Conservation (phyloP, 1,284 basidiomycete genomes). For the Ganoderma multipileum region DNA sequence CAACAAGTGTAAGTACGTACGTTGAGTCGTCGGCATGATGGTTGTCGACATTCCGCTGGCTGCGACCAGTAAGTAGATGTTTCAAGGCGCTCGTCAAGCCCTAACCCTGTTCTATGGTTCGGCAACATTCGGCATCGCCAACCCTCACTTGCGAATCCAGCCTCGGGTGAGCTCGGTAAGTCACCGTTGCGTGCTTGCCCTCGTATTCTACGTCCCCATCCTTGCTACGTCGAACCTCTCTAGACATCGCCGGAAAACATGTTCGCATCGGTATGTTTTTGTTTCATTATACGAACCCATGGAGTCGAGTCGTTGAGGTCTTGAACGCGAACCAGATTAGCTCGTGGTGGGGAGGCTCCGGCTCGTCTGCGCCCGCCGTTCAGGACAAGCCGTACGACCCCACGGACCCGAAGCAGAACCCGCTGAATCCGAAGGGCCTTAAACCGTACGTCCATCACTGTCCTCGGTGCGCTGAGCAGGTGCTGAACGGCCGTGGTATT, state of each 20-base stretch:
- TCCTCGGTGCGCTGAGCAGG: not conserved
- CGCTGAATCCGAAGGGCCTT: conserved; percentile 87
- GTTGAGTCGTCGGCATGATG: not conserved
- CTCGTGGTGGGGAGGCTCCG: conserved; percentile 50
- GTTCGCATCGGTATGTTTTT: conserved; percentile 8
- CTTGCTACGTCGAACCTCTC: not conserved
- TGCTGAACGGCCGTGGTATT: not conserved
- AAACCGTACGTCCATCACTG: conserved; percentile 78
- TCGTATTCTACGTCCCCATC: not conserved
- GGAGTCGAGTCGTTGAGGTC: not conserved
- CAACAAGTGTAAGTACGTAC: no score
- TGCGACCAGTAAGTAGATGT: no score
- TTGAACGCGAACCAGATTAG: conserved; percentile 39
- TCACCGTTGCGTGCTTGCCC: not conserved
- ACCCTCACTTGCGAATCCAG: not conserved
- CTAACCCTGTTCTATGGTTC: conserved; percentile 1
- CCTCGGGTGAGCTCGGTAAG: not conserved
- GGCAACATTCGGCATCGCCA: not conserved
- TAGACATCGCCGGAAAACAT: not conserved
- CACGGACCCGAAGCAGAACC: conserved; percentile 77
- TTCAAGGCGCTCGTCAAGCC: not conserved
- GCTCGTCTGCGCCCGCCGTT: conserved; percentile 37
- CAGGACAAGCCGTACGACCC: conserved; percentile 60
- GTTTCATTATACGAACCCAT: not conserved
- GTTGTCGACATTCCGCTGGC: no score